phyloP scores from a whole-genome alignment of 176 grass and related monocot genomes.

The Lolium multiflorum region DNA sequence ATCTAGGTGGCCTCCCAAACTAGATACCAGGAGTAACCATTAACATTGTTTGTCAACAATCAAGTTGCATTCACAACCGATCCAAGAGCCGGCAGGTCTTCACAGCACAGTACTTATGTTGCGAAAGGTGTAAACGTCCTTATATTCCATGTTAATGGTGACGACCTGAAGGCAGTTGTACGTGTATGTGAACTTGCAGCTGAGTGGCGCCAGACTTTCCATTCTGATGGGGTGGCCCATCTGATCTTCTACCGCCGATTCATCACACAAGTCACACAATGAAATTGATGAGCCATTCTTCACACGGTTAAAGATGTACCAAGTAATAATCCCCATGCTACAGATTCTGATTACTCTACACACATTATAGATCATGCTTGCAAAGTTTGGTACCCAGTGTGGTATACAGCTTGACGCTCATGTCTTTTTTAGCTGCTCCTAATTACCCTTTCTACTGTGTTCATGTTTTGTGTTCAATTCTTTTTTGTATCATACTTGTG shows the following conservation, averaged over 20 bases:
- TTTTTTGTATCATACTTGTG: neutral
- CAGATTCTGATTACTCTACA: no score
- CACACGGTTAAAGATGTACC: constrained; percentile 96
- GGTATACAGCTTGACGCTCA: no score
- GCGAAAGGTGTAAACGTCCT: constrained; percentile 72
- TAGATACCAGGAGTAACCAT: constrained; percentile 93
- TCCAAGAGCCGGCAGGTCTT: constrained; percentile 73
- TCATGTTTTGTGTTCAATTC: neutral
- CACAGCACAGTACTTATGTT: constrained; percentile 74
- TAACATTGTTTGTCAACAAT: constrained; percentile 55
- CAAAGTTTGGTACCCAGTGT: neutral
- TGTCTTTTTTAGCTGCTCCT: no score
- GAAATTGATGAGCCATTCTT: constrained; percentile 99
- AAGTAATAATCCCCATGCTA: constrained; percentile 52
- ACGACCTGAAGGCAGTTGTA: constrained; percentile 95
- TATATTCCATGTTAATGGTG: constrained; percentile 94
- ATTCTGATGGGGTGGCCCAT: constrained; percentile 90
- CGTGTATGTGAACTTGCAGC: constrained; percentile 88
- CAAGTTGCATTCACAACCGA: constrained; percentile 68
- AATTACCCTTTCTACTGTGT: no score
- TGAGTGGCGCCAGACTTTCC: constrained; percentile 94
- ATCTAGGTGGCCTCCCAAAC: constrained; percentile 92
- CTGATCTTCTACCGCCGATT: constrained; percentile 90
- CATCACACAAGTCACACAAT: constrained; percentile 58
- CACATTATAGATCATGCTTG: neutral